Evolutionary conservation across 169 alveolate genomes (phyloP).

Genomic region (Nephromyces sp.): DNA sequence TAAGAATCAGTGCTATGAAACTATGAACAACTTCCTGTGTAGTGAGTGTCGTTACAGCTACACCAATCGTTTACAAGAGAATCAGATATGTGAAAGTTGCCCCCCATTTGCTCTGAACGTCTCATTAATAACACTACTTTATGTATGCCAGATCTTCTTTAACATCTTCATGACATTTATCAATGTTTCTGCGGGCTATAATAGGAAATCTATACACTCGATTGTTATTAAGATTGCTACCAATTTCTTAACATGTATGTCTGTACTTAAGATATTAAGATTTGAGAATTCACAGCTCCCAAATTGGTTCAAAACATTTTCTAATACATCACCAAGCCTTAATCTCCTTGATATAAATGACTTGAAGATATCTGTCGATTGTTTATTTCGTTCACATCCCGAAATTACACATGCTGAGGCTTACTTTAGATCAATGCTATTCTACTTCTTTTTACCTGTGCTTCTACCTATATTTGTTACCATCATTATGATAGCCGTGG

Average conservation of each 20-base stretch:
- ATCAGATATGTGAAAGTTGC: conserved; percentile 52
- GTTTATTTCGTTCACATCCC: conserved; percentile 51
- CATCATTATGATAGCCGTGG: conserved; percentile 43
- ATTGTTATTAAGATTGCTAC: conserved; percentile 68
- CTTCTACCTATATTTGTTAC: conserved; percentile 46
- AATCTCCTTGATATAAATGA: neutral
- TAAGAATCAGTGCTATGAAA: conserved; percentile 49
- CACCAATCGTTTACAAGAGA: conserved; percentile 56
- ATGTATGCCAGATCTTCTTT: conserved; percentile 45
- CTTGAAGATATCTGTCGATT: conserved; percentile 50
- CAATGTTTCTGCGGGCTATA: conserved; percentile 68
- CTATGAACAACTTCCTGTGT: conserved; percentile 63
- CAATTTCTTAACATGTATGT: conserved; percentile 56
- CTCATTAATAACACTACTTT: conserved; percentile 30
- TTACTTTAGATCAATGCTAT: conserved; percentile 53
- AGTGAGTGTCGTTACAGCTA: conserved; percentile 62
- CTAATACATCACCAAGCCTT: conserved; percentile 19
- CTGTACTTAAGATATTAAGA: conserved; percentile 52
- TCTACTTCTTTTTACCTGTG: conserved; percentile 50
- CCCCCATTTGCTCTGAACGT: conserved; percentile 45
- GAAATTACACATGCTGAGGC: conserved; percentile 52
- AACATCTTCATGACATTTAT: conserved; percentile 63
- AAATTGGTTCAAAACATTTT: conserved; percentile 31
- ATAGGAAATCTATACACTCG: conserved; percentile 69
- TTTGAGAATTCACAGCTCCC: conserved; percentile 48